Conservation (phyloP, 2,329 filamentous ascomycete genomes). For the Lachnellula hyalina region DNA sequence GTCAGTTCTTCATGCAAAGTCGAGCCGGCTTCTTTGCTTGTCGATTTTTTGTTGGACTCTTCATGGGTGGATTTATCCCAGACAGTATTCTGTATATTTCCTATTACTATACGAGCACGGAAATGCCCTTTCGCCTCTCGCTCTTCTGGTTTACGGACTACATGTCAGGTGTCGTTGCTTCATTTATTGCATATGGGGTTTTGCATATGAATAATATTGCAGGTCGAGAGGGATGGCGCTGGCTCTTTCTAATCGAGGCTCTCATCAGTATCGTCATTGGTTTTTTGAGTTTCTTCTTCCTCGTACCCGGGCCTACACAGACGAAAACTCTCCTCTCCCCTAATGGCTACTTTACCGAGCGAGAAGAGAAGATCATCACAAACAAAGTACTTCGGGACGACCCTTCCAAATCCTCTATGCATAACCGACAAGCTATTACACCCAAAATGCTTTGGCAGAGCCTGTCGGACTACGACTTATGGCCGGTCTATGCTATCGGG, state of each 20-base stretch:
- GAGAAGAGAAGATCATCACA: constrained; percentile 62
- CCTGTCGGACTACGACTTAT: constrained; percentile 55
- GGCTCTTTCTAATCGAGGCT: constrained; percentile 53
- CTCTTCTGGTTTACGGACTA: constrained; percentile 67
- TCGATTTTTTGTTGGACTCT: constrained; percentile 32
- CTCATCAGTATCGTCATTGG: constrained; percentile 50
- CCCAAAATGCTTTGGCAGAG: constrained; percentile 45
- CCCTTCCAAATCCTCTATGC: constrained; percentile 47
- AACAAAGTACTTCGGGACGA: constrained; percentile 54
- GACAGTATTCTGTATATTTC: constrained; percentile 63
- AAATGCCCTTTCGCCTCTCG: constrained; percentile 58
- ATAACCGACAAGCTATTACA: constrained; percentile 53
- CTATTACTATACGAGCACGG: constrained; percentile 70
- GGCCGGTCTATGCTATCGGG: constrained; percentile 46
- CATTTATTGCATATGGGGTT: constrained; percentile 54
- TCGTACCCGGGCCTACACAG: constrained; percentile 56
- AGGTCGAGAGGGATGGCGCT: constrained; percentile 49
- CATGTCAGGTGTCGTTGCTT: constrained; percentile 31
- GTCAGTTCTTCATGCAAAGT: constrained; percentile 40
- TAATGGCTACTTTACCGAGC: constrained; percentile 58
- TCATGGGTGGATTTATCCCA: constrained; percentile 53
- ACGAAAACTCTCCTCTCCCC: constrained; percentile 50
- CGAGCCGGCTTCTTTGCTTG: constrained; percentile 38
- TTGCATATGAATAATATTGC: constrained; percentile 44
- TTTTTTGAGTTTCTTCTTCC: constrained; percentile 47